phyloP scores from a whole-genome alignment of 2,329 filamentous ascomycete genomes.

The Colletotrichum sp. region DNA sequence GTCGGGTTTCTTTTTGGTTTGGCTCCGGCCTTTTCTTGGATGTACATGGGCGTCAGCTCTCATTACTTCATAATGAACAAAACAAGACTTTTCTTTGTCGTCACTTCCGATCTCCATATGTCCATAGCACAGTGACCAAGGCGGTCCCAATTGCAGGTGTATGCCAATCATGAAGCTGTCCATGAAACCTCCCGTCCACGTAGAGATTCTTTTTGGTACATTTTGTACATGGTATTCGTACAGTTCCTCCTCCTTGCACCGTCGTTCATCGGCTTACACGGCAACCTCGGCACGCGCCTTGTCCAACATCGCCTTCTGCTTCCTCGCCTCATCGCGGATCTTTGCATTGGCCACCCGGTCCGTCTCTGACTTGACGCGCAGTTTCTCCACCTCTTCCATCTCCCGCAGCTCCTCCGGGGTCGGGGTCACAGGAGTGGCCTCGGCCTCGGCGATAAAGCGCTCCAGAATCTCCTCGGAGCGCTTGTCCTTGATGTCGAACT shows the following conservation, averaged over 20 bases:
- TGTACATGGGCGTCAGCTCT: neutral
- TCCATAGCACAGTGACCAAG: neutral
- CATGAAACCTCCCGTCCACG: neutral
- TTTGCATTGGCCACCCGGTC: constrained; percentile 60
- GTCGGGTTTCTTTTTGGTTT: constrained; percentile 2
- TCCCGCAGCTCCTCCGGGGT: constrained; percentile 64
- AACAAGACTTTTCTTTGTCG: neutral
- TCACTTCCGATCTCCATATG: neutral
- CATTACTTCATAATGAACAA: constrained; percentile 2
- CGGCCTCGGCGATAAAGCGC: constrained; percentile 65
- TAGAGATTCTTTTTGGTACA: constrained; percentile 19
- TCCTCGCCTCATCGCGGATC: constrained; percentile 60
- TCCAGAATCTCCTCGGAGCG: constrained; percentile 66
- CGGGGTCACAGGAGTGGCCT: constrained; percentile 60
- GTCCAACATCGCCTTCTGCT: constrained; percentile 59
- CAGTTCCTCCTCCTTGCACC: neutral
- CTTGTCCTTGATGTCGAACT: constrained; percentile 68
- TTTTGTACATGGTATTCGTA: constrained; percentile 21
- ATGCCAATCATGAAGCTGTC: neutral
- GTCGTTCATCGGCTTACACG: constrained; percentile 26
- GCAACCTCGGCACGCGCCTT: constrained; percentile 33
- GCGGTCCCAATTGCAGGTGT: neutral
- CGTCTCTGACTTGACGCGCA: constrained; percentile 50
- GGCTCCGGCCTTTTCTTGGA: neutral
- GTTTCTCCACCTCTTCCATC: constrained; percentile 61